Conservation (phyloP, 768 basidiomycete species). For the Tephrocybe sp. region DNA sequence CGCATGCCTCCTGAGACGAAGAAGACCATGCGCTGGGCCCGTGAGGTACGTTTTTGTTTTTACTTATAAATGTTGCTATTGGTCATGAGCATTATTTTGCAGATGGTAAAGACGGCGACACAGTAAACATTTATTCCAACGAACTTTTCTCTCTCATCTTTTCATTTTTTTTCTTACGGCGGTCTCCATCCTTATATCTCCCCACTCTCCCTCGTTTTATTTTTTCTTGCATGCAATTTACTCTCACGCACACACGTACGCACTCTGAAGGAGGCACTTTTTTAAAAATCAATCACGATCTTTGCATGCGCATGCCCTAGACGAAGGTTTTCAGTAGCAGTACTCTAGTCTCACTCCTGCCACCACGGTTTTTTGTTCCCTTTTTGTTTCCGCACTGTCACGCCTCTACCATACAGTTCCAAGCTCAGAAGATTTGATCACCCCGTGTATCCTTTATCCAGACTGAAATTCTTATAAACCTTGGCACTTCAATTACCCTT, state of each 20-base stretch:
- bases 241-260: conserved; percentile 29
- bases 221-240: conserved; percentile 52
- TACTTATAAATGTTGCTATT: no score
- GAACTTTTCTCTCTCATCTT: conserved; percentile 20
- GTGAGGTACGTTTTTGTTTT: conserved; percentile 61
- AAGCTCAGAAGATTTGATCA: background rate
- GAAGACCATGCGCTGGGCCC: conserved; percentile 91
- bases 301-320: conserved; percentile 67
- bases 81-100: no score
- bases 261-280: conserved; percentile 76
- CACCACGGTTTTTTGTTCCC: conserved; percentile 5
- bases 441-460: conserved; percentile 19
- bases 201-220: conserved; percentile 24
- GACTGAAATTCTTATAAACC: conserved; percentile 19
- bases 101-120: conserved; percentile 84
- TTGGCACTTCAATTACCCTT: conserved; percentile 1
- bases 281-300: conserved; percentile 42
- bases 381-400: conserved; percentile 6
- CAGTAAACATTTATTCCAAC: conserved; percentile 46
- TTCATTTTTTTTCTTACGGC: conserved; percentile 15
- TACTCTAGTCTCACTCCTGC: conserved; percentile 14
- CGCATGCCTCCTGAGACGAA: conserved; percentile 78
- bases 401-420: conserved; percentile 8
- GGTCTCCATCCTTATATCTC: conserved; percentile 20
- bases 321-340: conserved; percentile 30